phyloP scores from a whole-genome alignment of 257 asterid genomes.

The Nicotiana tomentosiformis region DNA sequence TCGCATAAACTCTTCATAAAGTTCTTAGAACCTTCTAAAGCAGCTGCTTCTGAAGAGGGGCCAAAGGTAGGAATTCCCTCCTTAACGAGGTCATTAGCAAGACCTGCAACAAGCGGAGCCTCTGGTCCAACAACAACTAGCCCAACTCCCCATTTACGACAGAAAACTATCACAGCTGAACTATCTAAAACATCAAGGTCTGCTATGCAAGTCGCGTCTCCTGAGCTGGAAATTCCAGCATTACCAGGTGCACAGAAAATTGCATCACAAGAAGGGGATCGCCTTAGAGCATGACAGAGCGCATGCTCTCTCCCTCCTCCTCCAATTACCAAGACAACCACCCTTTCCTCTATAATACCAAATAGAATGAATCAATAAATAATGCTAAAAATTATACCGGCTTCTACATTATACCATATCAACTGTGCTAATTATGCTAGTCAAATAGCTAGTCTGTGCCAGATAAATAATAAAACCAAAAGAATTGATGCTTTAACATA shows the following conservation, averaged over 20 bases:
- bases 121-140: slow-evolving; percentile 89
- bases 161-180: slow-evolving; percentile 64
- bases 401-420: neutral
- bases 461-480: neutral
- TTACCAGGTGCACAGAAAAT: slow-evolving; percentile 98
- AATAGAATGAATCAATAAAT: neutral
- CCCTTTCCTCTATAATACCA: slow-evolving; percentile 54
- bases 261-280: slow-evolving; percentile 78
- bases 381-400: neutral
- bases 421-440: neutral
- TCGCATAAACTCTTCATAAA: slow-evolving; percentile 87
- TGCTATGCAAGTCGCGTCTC: slow-evolving; percentile 78
- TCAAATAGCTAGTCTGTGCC: neutral
- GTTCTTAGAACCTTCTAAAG: slow-evolving; percentile 86
- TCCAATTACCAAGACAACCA: slow-evolving; percentile 83
- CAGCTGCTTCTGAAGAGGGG: slow-evolving; percentile 96
- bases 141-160: slow-evolving; percentile 76
- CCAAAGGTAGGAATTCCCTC: slow-evolving; percentile 92
- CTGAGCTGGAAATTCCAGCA: slow-evolving; percentile 75
- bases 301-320: slow-evolving; percentile 99
- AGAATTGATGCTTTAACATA: neutral
- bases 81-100: slow-evolving; percentile 75
- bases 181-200: slow-evolving; percentile 68
- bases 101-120: slow-evolving; percentile 96
- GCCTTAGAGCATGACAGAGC: slow-evolving; percentile 66